These are phyloP conservation scores for Millerozyma acaciae DNA, from an alignment of 805 yeast genomes.

Conservation along the genomic window DNA sequence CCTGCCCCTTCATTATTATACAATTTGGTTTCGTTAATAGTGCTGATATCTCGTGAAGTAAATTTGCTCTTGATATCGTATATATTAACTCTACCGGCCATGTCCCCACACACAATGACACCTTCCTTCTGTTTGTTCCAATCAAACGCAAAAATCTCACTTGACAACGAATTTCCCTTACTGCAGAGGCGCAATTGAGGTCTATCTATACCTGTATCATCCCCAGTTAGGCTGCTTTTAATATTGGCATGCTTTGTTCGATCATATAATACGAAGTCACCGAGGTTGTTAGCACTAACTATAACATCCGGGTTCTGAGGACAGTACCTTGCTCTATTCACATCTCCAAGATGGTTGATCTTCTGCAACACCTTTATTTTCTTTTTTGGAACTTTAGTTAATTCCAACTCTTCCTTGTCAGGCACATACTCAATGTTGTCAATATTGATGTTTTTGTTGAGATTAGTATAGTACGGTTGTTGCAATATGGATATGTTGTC, in stretches of 20 bases:
- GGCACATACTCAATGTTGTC: slow-evolving; percentile 32
- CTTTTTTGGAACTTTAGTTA: slow-evolving; percentile 22
- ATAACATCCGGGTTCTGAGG: slow-evolving; percentile 86
- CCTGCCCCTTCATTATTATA: slow-evolving; percentile 37
- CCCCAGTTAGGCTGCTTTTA: slow-evolving; percentile 19
- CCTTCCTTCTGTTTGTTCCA: slow-evolving; percentile 74
- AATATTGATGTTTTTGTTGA: slow-evolving; percentile 34
- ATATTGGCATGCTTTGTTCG: slow-evolving; percentile 68
- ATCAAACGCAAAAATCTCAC: slow-evolving; percentile 65
- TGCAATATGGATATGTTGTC: slow-evolving; percentile 43
- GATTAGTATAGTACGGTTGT: slow-evolving; percentile 26
- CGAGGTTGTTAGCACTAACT: slow-evolving; percentile 65
- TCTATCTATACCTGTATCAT: slow-evolving; percentile 28
- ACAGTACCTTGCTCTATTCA: slow-evolving; percentile 68
- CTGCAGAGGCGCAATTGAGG: slow-evolving; percentile 51
- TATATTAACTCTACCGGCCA: slow-evolving; percentile 58
- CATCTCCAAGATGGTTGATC: slow-evolving; percentile 66
- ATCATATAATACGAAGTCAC: slow-evolving; percentile 67
- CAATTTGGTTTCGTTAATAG: slow-evolving; percentile 11
- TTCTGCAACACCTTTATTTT: slow-evolving; percentile 45
- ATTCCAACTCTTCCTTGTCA: slow-evolving; percentile 39
- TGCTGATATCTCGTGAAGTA: slow-evolving; percentile 13
- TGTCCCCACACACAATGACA: slow-evolving; percentile 52
- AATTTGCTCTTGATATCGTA: slow-evolving; percentile 60
- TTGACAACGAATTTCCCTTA: slow-evolving; percentile 22